phyloP scores from a whole-genome alignment of 768 basidiomycete species.

The Suillus americanus region DNA sequence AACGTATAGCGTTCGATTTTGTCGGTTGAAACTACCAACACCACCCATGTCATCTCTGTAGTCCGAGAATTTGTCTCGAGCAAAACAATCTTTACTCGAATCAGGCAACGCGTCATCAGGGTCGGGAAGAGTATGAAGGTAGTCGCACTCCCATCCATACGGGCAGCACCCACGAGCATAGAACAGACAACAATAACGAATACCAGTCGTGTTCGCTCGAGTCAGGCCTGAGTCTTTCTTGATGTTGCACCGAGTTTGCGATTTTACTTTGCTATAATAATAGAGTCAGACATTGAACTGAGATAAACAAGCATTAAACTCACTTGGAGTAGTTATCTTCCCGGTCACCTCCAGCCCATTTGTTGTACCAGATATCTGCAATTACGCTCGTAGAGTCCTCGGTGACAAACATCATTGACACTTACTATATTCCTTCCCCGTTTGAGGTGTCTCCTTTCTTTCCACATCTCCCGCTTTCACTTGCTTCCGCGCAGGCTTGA shows the following conservation, averaged over 20 bases:
- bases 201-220: constrained; percentile 90
- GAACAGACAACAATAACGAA: constrained; percentile 93
- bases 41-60: constrained; percentile 99
- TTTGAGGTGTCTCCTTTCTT: constrained; percentile 84
- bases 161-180: constrained; percentile 97
- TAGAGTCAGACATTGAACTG: constrained; percentile 8
- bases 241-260: constrained; percentile 89
- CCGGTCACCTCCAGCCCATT: constrained; percentile 99
- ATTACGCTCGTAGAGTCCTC: constrained; percentile 12
- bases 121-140: constrained; percentile 86
- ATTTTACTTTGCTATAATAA: constrained; percentile 78
- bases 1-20: constrained; percentile 93
- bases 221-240: constrained; percentile 90
- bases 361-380: constrained; percentile 96
- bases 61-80: constrained; percentile 93
- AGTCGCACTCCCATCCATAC: constrained; percentile 98
- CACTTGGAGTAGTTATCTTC: constrained; percentile 97
- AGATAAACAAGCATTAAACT: constrained; percentile 24
- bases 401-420: constrained; percentile 17
- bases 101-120: constrained; percentile 72
- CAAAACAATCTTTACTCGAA: constrained; percentile 95
- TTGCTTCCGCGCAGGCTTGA: constrained; percentile 92
- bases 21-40: constrained; percentile 92
- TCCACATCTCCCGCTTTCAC: constrained; percentile 89
- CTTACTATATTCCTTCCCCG: constrained; percentile 95